Conservation (phyloP, 306 rosid genomes). For the Lathyrus oleraceus region DNA sequence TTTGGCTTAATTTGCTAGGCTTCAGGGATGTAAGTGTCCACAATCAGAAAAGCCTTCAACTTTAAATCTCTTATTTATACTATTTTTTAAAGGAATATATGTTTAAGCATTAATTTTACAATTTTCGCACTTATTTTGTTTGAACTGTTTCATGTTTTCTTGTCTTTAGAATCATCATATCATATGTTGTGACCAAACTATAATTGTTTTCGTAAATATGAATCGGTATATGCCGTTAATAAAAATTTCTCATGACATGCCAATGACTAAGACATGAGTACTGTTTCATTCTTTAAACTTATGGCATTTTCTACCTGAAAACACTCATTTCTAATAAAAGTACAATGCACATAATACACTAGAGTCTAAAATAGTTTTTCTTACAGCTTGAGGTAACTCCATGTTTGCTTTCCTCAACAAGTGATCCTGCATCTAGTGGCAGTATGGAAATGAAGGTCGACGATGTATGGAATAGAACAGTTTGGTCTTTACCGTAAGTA, state of each 20-base stretch:
- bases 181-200: conserved; percentile 6
- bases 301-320: conserved; percentile 6
- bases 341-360: conserved; percentile 17
- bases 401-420: conserved; percentile 73
- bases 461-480: conserved; percentile 63
- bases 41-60: conserved; percentile 15
- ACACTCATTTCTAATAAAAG: neutral
- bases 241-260: conserved; percentile 3
- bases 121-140: conserved; percentile 11
- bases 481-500: conserved; percentile 96
- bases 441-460: conserved; percentile 39
- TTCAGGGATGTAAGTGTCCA: conserved; percentile 77
- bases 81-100: neutral
- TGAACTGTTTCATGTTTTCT: conserved; percentile 13
- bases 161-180: conserved; percentile 25
- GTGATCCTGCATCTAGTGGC: conserved; percentile 39
- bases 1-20: conserved; percentile 94
- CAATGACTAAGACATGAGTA: neutral
- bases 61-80: conserved; percentile 3
- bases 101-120: conserved; percentile 13
- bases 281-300: conserved; percentile 14
- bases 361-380: conserved; percentile 38
- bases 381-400: conserved; percentile 93
- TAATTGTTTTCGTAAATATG: neutral
- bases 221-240: conserved; percentile 1